Percentiles rank a stretch among this genome's conserved stretches.
Evolutionary conservation across 176 grass and related monocot species (phyloP).

Genomic region (Cenchrus purpureus): DNA sequence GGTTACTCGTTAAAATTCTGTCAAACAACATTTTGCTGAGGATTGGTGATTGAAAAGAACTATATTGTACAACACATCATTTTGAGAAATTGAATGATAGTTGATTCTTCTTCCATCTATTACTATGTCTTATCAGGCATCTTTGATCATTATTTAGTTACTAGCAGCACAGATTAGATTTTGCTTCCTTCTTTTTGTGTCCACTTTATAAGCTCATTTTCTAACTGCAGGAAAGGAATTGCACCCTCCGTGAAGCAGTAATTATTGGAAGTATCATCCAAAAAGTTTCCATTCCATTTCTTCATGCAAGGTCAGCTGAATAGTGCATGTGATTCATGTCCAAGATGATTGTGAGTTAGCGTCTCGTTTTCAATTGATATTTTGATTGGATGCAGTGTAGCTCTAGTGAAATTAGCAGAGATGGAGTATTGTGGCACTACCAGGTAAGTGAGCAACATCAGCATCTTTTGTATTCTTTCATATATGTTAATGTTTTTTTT

Average conservation of each 20-base stretch:
- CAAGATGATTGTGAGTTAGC: slow-evolving; percentile 26
- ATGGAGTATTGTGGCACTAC: slow-evolving; percentile 97
- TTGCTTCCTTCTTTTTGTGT: not conserved
- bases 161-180: not conserved
- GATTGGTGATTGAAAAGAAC: not conserved
- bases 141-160: not conserved
- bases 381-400: slow-evolving; percentile 62
- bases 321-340: slow-evolving; percentile 12
- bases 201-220: slow-evolving; percentile 6
- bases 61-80: not conserved
- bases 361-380: slow-evolving; percentile 30
- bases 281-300: slow-evolving; percentile 86
- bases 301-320: slow-evolving; percentile 76
- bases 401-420: slow-evolving; percentile 87
- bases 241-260: slow-evolving; percentile 89
- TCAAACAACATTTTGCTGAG: not conserved
- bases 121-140: not conserved
- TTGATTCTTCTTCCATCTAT: not conserved
- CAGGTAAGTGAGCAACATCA: slow-evolving; percentile 51
- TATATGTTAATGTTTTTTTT: not conserved
- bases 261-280: slow-evolving; percentile 94
- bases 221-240: slow-evolving; percentile 66
- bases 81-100: not conserved
- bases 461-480: not conserved
- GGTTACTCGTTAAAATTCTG: not conserved